Evolutionary conservation across 305 asterid species (phyloP).

Genomic region (Plantago lanceolata): DNA sequence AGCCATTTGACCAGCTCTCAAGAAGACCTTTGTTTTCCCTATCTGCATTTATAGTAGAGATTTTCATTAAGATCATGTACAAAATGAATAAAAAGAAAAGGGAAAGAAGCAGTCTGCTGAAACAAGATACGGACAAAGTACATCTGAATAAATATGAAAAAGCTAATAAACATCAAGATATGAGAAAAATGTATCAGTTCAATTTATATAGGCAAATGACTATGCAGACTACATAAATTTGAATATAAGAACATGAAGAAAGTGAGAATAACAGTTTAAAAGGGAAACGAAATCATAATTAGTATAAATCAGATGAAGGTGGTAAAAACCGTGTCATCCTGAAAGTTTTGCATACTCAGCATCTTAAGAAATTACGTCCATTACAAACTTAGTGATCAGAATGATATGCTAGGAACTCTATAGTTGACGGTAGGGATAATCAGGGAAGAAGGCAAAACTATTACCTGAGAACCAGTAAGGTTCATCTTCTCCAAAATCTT

Average conservation of each 20-base stretch:
- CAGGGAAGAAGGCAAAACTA: slow-evolving; percentile 24
- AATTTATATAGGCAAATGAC: not conserved
- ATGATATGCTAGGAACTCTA: slow-evolving; percentile 15
- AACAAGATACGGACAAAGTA: not conserved
- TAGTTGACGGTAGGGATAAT: slow-evolving; percentile 6
- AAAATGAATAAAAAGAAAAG: slow-evolving; percentile 3
- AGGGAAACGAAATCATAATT: not conserved
- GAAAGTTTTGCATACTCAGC: not conserved
- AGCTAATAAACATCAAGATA: slow-evolving; percentile 9
- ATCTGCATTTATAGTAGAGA: slow-evolving; percentile 45
- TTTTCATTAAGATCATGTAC: slow-evolving; percentile 9
- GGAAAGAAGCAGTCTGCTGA: slow-evolving; percentile 17
- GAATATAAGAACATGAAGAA: not conserved
- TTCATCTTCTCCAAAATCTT: slow-evolving; percentile 69
- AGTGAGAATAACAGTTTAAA: not conserved
- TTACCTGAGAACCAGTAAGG: slow-evolving; percentile 84
- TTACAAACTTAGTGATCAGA: slow-evolving; percentile 17
- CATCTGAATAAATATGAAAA: not conserved
- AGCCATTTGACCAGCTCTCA: slow-evolving; percentile 97
- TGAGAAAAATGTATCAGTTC: not conserved
- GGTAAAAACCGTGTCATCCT: not conserved
- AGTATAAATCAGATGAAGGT: not conserved
- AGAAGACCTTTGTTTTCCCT: slow-evolving; percentile 80
- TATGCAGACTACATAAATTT: not conserved
- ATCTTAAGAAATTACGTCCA: slow-evolving; percentile 3